A percentile compares a stretch with the other conserved stretches of the same genome.
Conservation (phyloP, 2,329 filamentous ascomycete species). For the Grosmannia serpens region DNA sequence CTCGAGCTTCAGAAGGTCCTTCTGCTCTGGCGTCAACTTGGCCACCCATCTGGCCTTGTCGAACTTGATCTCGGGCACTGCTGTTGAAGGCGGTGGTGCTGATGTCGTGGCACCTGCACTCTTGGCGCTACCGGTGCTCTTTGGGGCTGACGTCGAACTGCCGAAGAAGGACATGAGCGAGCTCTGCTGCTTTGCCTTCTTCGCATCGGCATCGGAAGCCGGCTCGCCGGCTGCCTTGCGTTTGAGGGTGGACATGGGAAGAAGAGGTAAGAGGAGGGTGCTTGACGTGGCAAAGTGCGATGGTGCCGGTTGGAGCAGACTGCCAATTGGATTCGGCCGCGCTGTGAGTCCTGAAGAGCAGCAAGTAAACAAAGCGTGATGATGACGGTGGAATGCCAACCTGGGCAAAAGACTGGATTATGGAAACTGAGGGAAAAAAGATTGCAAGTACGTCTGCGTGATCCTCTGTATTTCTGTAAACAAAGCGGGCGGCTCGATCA, state of each 20-base stretch:
- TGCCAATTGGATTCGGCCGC: not conserved
- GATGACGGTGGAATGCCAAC: not conserved
- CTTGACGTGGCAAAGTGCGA: not conserved
- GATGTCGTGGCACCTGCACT: constrained; percentile 11
- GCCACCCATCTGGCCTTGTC: constrained; percentile 87
- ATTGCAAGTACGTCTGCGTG: not conserved
- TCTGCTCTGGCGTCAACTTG: constrained; percentile 69
- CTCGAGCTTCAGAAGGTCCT: constrained; percentile 70
- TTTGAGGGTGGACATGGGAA: constrained; percentile 46
- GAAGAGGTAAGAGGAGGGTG: not conserved
- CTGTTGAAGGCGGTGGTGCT: constrained; percentile 5
- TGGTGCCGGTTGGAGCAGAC: not conserved
- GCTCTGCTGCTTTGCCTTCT: constrained; percentile 58
- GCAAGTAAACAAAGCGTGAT: not conserved
- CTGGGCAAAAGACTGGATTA: not conserved
- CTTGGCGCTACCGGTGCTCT: constrained; percentile 6
- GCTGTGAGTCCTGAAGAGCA: not conserved
- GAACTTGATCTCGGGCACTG: constrained; percentile 43
- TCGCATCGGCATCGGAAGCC: constrained; percentile 35
- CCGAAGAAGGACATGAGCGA: constrained; percentile 88
- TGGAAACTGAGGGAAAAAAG: not conserved
- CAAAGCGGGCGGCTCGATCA: not conserved
- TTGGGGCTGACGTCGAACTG: constrained; percentile 42
- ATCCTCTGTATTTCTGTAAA: not conserved
- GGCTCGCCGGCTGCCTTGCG: constrained; percentile 46